Evolutionary conservation across 2,329 filamentous ascomycete genomes (phyloP).

Genomic region (Colletotrichum higginsianum): DNA sequence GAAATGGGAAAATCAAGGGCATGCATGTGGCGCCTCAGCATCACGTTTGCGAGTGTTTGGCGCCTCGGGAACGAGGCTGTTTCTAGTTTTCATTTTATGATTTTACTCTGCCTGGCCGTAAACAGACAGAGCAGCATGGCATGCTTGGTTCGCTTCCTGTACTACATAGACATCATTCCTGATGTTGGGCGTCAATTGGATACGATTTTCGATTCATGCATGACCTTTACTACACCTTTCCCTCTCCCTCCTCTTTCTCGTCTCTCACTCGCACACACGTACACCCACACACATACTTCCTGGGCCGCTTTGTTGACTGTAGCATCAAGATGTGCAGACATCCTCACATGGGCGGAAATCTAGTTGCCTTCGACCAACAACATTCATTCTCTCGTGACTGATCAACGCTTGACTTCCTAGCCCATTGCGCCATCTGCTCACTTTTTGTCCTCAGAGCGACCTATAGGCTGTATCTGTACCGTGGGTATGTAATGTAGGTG

Average conservation of each 20-base stretch:
- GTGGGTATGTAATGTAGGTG: not conserved
- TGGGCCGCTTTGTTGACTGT: no score
- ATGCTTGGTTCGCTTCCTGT: not conserved
- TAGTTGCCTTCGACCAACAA: no score
- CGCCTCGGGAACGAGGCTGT: not conserved
- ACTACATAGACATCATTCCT: conserved; percentile 8
- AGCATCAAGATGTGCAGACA: no score
- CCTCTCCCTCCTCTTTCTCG: not conserved
- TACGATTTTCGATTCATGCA: conserved; percentile 2
- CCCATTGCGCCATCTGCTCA: no score
- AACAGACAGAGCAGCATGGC: not conserved
- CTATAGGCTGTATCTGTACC: no score
- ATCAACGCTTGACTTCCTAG: no score
- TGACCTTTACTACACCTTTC: not conserved
- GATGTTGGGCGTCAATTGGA: not conserved
- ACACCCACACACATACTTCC: no score
- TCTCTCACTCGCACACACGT: not conserved
- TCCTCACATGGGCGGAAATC: no score
- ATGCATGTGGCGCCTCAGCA: no score
- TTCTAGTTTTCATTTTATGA: not conserved
- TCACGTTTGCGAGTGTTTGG: no score
- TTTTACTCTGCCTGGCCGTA: not conserved
- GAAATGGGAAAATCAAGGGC: no score
- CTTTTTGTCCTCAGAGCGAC: not conserved
- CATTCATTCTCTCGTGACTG: no score